Evolutionary conservation across 2,329 filamentous ascomycete genomes (phyloP), one percentile per base, ranked within the genome.

Genomic region (Apiospora marii): DNA sequence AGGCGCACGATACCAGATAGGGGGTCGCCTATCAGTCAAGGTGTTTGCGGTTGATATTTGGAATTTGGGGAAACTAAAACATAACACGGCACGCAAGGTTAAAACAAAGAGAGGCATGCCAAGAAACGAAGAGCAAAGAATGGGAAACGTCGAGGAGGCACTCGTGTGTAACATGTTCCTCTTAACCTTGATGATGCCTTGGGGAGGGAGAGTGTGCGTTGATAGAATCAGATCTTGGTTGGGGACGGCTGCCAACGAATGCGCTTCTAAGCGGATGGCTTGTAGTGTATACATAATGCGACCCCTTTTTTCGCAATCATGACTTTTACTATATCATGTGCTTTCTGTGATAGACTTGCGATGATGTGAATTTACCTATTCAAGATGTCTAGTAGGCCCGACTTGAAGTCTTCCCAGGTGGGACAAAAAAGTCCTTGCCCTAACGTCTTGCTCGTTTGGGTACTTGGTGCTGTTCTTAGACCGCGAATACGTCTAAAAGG

Each of bases 1-100:
- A 64, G 58, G 58, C 58, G 58, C 34, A 64, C 58, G 58, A 64
- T 64, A 64, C 58, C 58, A 64, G 58, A 64, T 64, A 64, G 34
- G 58, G 58, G 58, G 58, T 64, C 30, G 58, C 58, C 58, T 64
- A 64, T 64, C 34, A 64, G 30, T 64, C 34, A 58, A 61, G 58
- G 58, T 64, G 58, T 64, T 61, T 64, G 58, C 58, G 58, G 58
- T 37, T 64, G 58, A 64, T 37, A 64, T 41, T 41, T 41, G 58
- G 58, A 64, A 64, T 64, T 64, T 41, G 34, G 58, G 58, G 53
- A 5, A 61, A 64, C 58, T 30, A 64, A 64, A 64, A 64, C 34
- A 64, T n/a, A 30, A 37, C 27, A 37, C 7, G 53, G 53, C 53
- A 61, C 22, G n/a, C 34, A 41, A n/a, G 58, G 58, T 41, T 34